phyloP scores from a whole-genome alignment of 768 basidiomycete species.

The Russula olivacea region DNA sequence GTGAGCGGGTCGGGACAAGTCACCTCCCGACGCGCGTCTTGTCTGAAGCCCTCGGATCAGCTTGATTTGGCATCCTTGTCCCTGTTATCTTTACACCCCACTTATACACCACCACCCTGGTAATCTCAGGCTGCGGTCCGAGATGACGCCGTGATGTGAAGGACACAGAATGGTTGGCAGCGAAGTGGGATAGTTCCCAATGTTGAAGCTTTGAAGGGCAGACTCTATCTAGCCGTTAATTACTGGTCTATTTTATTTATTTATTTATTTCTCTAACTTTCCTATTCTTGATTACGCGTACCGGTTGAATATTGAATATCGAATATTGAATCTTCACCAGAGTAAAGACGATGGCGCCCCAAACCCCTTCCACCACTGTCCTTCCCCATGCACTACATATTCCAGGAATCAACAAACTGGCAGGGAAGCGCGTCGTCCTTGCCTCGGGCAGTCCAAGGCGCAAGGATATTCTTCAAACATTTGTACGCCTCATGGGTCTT shows the following conservation, averaged over 20 bases:
- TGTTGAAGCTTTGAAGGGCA: no score
- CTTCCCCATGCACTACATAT: conserved; percentile 59
- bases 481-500: conserved; percentile 45
- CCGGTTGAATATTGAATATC: no score
- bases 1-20: no score
- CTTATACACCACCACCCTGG: not conserved
- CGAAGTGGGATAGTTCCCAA: no score
- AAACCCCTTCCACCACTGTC: conserved; percentile 32
- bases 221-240: no score
- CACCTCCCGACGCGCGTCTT: not conserved
- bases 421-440: conserved; percentile 71
- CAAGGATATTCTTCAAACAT: conserved; percentile 71
- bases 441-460: conserved; percentile 85
- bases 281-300: no score
- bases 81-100: not conserved
- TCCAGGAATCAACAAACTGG: conserved; percentile 58
- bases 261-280: no score
- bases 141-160: not conserved
- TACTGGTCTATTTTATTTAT: no score
- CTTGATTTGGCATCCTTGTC: not conserved
- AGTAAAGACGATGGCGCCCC: not conserved
- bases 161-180: not conserved
- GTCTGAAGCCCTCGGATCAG: not conserved
- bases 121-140: no score
- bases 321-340: no score